Evolutionary conservation across 805 yeast species (phyloP).

Genomic region (Teunomyces lycoperdinae): DNA sequence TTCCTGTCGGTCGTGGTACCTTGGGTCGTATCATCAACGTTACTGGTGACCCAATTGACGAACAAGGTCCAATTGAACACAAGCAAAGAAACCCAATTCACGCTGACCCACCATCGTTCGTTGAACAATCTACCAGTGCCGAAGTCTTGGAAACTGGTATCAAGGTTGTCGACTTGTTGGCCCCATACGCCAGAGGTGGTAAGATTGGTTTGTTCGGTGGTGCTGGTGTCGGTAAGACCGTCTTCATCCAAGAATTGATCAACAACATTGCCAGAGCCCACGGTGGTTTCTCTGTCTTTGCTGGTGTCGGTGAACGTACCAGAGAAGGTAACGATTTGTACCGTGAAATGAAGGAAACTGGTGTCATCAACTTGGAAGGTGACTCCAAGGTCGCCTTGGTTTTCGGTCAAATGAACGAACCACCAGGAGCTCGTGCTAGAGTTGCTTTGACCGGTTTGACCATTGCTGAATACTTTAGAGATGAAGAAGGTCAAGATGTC

Average conservation of each 20-base stretch:
- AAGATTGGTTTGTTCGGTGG: conserved; percentile 99
- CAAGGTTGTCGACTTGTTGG: conserved; percentile 97
- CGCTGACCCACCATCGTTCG: conserved; percentile 95
- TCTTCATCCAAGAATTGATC: conserved; percentile 98
- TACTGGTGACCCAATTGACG: conserved; percentile 99
- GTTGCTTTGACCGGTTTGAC: conserved; percentile 99
- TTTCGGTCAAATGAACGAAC: conserved; percentile 99
- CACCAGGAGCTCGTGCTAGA: conserved; percentile 99
- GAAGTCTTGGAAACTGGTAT: conserved; percentile 99
- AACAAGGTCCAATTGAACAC: conserved; percentile 96
- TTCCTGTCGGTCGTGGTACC: conserved; percentile 99
- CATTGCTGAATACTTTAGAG: conserved; percentile 99
- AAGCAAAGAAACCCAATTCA: conserved; percentile 96
- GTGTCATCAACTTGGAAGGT: conserved; percentile 99
- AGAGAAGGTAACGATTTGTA: conserved; percentile 99
- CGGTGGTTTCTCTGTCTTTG: conserved; percentile 99
- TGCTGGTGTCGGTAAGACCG: conserved; percentile 99
- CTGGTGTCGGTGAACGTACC: conserved; percentile 99
- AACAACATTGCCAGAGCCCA: conserved; percentile 99
- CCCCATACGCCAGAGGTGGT: conserved; percentile 99
- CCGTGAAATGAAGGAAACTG: conserved; percentile 99
- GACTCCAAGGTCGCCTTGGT: conserved; percentile 99
- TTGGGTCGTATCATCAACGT: conserved; percentile 98
- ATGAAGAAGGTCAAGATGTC: conserved; percentile 99
- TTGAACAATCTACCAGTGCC: conserved; percentile 96